Base-by-base conservation (phyloP, 225 moss, liverwort and hornwort genomes). In the Bryum argenteum region DNA sequence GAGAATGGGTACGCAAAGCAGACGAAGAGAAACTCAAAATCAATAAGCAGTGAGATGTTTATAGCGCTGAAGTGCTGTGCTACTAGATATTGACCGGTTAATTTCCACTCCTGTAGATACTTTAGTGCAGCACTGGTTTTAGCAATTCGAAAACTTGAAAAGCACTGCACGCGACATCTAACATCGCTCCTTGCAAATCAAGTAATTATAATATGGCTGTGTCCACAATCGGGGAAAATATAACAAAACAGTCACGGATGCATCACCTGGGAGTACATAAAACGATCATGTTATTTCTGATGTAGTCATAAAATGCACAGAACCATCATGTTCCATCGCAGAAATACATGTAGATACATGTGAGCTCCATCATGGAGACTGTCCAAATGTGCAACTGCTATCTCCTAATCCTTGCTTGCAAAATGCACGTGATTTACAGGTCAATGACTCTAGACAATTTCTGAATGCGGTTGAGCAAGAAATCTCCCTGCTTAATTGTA, bases 401-500 rank as follows among this genome's bases (percentile, higher is more conserved):
- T 50, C 21, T 10, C 48, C 66, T 52, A 50, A 10, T 52, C 41
- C 45, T 54, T 69, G 55, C 59, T 52, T 71, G 58, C 21, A 39
- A 54, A 75, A 58, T 40, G 15, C 79, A 79, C 33, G 64, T 37
- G 70, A 68, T 71, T 77, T 87, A 98, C 69, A 98, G 82, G 76
- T 98, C 98, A 76, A 98, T 94, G 42, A 98, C 98, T 88, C 94
- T 91, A 17, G 98, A 98, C 58, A 98, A 78, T 82, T 94, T 98
- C 80, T 98, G 98, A 61, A 98, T 98, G 80, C 98, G 94, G 73
- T 98, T 98, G 12, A 98, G 89, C 67, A 98, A 77, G 75, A 98
- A 92, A 70, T 98, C 98, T 71, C 98, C 98, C 84, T 98, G 98
- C 85, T 98, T 98, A 54, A 98, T 98, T 9, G 98, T 98, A 51